Evolutionary conservation across 441 rosid genomes (phyloP).

Genomic region (Breynia disticha): DNA sequence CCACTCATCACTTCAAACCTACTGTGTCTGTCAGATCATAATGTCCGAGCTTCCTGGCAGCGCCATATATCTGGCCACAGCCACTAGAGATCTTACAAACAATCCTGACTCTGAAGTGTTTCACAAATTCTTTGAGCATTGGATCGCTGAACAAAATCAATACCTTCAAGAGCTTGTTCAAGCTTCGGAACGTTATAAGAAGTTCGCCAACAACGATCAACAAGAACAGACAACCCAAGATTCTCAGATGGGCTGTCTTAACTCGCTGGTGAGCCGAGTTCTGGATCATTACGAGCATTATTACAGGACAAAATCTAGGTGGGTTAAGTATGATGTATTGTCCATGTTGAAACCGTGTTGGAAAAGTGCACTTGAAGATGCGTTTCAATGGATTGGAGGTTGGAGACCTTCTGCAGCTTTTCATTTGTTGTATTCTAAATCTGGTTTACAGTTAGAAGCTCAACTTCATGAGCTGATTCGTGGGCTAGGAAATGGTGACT

Average conservation of each 20-base stretch:
- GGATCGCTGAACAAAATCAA: constrained; percentile 30
- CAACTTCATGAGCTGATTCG: constrained; percentile 19
- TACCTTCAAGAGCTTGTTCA: constrained; percentile 22
- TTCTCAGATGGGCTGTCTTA: neutral
- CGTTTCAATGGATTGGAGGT: constrained; percentile 21
- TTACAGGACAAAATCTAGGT: constrained; percentile 25
- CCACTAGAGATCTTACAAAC: neutral
- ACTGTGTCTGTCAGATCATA: too few relatives aligned
- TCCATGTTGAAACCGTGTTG: constrained; percentile 37
- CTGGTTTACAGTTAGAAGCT: constrained; percentile 33
- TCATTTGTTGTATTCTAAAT: constrained; percentile 42
- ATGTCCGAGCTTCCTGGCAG: too few relatives aligned
- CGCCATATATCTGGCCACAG: neutral
- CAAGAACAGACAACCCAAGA: neutral
- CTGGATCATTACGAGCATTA: constrained; percentile 35
- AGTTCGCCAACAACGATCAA: neutral
- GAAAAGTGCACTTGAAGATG: constrained; percentile 32
- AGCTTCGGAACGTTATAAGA: constrained; percentile 14
- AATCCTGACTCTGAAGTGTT: constrained; percentile 15
- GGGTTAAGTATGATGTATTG: constrained; percentile 25
- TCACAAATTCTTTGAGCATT: constrained; percentile 27
- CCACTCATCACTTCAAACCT: too few relatives aligned
- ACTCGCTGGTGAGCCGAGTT: constrained; percentile 16
- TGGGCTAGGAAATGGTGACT: constrained; percentile 26
- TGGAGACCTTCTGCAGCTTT: constrained; percentile 45